A percentile compares a stretch with the other conserved stretches of the same genome.
Conservation (phyloP, 192 early-diverging fungal species). For the Podila clonocystis region DNA sequence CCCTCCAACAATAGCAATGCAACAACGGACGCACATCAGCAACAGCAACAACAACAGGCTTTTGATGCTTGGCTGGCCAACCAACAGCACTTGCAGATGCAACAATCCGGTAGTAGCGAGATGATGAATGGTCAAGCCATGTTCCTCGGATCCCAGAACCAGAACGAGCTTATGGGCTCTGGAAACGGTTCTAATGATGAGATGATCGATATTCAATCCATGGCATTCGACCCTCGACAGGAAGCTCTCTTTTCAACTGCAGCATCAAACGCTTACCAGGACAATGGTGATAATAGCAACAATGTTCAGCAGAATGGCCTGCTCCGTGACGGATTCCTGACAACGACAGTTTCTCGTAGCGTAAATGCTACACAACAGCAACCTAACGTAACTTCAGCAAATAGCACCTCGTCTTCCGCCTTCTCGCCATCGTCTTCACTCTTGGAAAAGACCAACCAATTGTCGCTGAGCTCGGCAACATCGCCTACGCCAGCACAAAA, state of each 20-base stretch:
- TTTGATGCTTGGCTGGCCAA: neutral
- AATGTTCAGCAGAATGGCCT: neutral
- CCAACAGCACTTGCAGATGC: neutral
- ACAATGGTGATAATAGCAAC: neutral
- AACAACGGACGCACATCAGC: neutral
- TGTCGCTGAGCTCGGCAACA: neutral
- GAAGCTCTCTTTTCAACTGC: slow-evolving; percentile 37
- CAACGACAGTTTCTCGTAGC: slow-evolving; percentile 3
- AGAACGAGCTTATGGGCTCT: neutral
- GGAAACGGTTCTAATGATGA: slow-evolving; percentile 5
- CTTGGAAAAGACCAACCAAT: neutral
- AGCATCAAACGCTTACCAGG: slow-evolving; percentile 9
- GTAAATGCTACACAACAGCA: neutral
- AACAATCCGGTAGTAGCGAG: neutral
- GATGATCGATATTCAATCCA: slow-evolving; percentile 24
- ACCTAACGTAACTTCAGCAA: neutral
- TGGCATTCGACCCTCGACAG: slow-evolving; percentile 29
- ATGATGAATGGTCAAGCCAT: neutral
- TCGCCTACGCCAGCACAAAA: neutral
- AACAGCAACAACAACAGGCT: slow-evolving; percentile 11
- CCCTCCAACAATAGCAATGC: neutral
- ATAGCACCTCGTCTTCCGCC: neutral
- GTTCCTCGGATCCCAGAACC: neutral
- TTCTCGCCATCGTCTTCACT: neutral
- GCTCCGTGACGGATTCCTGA: slow-evolving; percentile 25